phyloP scores from a whole-genome alignment of 2,329 filamentous ascomycete species.

The Fonsecaea monophora region DNA sequence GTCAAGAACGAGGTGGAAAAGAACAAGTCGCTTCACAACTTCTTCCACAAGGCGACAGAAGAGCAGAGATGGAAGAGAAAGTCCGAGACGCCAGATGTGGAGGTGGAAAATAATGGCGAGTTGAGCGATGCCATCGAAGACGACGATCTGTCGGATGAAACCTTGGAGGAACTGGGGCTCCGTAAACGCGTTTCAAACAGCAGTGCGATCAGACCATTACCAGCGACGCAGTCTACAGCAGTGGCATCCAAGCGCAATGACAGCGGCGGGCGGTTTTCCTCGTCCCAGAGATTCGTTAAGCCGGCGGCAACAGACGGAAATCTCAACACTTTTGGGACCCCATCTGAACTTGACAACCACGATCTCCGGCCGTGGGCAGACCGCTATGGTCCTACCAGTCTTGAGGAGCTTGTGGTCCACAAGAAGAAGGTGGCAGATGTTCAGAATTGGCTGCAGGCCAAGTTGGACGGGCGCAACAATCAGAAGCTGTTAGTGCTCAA shows the following conservation, averaged over 20 bases:
- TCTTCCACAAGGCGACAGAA: slow-evolving; percentile 50
- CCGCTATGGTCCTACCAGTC: slow-evolving; percentile 73
- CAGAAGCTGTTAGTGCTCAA: slow-evolving; percentile 84
- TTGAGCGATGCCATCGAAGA: slow-evolving; percentile 44
- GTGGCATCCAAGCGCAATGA: slow-evolving; percentile 15
- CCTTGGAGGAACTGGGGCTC: slow-evolving; percentile 46
- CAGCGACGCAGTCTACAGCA: not conserved
- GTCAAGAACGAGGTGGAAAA: slow-evolving; percentile 35
- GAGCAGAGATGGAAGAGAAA: slow-evolving; percentile 49
- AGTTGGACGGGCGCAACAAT: slow-evolving; percentile 64
- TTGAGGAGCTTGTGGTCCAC: slow-evolving; percentile 90
- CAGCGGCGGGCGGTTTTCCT: slow-evolving; percentile 31
- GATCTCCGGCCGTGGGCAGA: slow-evolving; percentile 80
- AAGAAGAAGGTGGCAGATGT: slow-evolving; percentile 93
- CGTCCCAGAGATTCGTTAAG: slow-evolving; percentile 39
- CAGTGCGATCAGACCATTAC: slow-evolving; percentile 27
- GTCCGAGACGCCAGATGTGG: slow-evolving; percentile 39
- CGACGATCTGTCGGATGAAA: slow-evolving; percentile 46
- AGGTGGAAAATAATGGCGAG: slow-evolving; percentile 31
- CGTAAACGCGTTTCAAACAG: slow-evolving; percentile 19
- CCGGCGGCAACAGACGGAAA: slow-evolving; percentile 14
- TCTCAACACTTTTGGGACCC: slow-evolving; percentile 5
- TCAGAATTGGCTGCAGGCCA: slow-evolving; percentile 78
- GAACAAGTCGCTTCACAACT: slow-evolving; percentile 49
- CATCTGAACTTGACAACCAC: slow-evolving; percentile 5